phyloP scores from a whole-genome alignment of 2,329 filamentous ascomycete species.

The Bretziella fagacearum region DNA sequence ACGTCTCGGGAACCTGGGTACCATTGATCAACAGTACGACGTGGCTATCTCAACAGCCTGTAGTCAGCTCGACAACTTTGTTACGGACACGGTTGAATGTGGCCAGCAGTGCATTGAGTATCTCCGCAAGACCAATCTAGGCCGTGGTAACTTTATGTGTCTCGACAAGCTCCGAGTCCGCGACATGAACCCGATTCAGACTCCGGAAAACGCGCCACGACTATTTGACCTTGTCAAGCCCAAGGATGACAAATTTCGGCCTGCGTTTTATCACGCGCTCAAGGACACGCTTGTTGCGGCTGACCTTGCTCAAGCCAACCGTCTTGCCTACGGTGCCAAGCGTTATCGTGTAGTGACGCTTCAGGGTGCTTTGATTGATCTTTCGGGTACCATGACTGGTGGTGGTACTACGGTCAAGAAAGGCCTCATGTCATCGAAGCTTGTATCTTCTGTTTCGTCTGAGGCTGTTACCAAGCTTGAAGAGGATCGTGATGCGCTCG shows the following conservation, averaged over 20 bases:
- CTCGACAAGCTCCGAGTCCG: conserved; percentile 69
- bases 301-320: conserved; percentile 87
- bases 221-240: conserved; percentile 85
- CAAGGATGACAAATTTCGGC: conserved; percentile 70
- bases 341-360: conserved; percentile 94
- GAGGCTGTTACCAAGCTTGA: conserved; percentile 83
- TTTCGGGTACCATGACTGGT: conserved; percentile 96
- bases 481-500: conserved; percentile 66
- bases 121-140: conserved; percentile 89
- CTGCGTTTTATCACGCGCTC: conserved; percentile 89
- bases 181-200: conserved; percentile 64
- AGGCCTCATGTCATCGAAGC: conserved; percentile 92
- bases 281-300: conserved; percentile 89
- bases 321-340: conserved; percentile 85
- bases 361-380: conserved; percentile 89
- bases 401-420: conserved; percentile 81
- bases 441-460: conserved; percentile 69
- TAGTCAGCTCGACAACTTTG: conserved; percentile 80
- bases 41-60: conserved; percentile 97
- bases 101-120: conserved; percentile 98
- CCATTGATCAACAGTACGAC: conserved; percentile 87
- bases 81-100: conserved; percentile 88
- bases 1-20: conserved; percentile 79
- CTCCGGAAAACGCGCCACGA: conserved; percentile 79
- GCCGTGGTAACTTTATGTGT: conserved; percentile 91